Percentiles rank a stretch among this genome's conserved stretches.
Conservation (phyloP, 371 early-diverging fungal genomes). For the Circinella umbellata region DNA sequence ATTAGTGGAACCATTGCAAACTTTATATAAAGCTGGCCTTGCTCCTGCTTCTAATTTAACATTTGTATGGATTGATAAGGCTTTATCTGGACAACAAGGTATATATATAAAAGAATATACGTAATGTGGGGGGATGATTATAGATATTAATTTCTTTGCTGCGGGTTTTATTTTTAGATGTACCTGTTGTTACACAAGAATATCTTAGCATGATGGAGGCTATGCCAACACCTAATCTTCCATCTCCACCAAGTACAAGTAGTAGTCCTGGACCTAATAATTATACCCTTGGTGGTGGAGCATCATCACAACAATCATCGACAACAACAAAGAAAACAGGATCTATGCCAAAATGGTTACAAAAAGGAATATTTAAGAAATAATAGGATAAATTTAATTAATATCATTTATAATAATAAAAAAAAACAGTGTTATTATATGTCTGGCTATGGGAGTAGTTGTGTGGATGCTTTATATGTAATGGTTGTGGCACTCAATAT, state of each 20-base stretch:
- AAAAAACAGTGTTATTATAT: too few species aligned
- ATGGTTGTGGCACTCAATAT: too few species aligned
- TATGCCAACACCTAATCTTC: slow-evolving; percentile 21
- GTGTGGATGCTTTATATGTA: too few species aligned
- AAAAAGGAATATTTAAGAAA: slow-evolving; percentile 55
- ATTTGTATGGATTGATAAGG: slow-evolving; percentile 50
- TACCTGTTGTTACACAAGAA: slow-evolving; percentile 24
- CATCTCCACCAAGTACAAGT: slow-evolving; percentile 14
- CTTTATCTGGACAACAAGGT: slow-evolving; percentile 25
- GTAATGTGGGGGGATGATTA: not conserved
- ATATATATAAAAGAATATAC: not conserved
- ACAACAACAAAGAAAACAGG: slow-evolving; percentile 20
- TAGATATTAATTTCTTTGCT: not conserved
- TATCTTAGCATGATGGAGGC: slow-evolving; percentile 39
- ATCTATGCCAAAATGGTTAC: slow-evolving; percentile 52
- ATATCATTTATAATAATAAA: too few species aligned
- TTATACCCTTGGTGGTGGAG: not conserved
- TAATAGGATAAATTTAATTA: slow-evolving; percentile 4
- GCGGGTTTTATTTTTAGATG: slow-evolving; percentile 15
- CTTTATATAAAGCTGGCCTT: slow-evolving; percentile 48
- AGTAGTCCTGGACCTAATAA: not conserved
- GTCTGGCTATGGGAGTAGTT: too few species aligned
- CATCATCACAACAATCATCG: not conserved
- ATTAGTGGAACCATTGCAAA: slow-evolving; percentile 37
- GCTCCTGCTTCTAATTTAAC: slow-evolving; percentile 54